phyloP scores from a whole-genome alignment of 306 rosid genomes.

The Hylodesmum podocarpum region DNA sequence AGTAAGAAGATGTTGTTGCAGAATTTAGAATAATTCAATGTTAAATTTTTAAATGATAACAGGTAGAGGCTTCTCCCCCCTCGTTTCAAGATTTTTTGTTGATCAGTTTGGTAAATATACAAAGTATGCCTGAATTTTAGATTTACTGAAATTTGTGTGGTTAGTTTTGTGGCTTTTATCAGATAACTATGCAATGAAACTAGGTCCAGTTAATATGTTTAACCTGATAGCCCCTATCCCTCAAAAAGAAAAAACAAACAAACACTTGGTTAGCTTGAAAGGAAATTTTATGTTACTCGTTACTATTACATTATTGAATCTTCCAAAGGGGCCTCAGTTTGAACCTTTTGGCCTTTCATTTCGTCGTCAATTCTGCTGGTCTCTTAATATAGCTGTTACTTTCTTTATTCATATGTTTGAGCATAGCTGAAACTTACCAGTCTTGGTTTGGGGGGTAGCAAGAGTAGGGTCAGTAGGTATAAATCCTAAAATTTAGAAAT shows the following conservation, averaged over 20 bases:
- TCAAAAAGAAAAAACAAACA: neutral
- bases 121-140: conserved; percentile 8
- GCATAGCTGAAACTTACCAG: conserved; percentile 7
- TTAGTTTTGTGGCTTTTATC: neutral
- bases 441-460: neutral
- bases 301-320: neutral
- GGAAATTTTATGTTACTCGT: neutral
- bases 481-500: neutral
- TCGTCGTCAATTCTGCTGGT: neutral
- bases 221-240: neutral
- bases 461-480: conserved; percentile 4
- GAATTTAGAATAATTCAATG: neutral
- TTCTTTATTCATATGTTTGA: conserved; percentile 2
- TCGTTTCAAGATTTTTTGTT: neutral
- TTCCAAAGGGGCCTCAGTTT: neutral
- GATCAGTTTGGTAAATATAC: neutral
- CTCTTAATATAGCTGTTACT: neutral
- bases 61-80: neutral
- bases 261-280: neutral
- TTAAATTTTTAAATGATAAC: neutral
- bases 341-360: neutral
- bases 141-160: neutral
- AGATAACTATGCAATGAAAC: neutral
- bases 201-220: neutral
- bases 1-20: neutral